Conservation (phyloP, 768 basidiomycete species). For the Psilocybe cyanescens region DNA sequence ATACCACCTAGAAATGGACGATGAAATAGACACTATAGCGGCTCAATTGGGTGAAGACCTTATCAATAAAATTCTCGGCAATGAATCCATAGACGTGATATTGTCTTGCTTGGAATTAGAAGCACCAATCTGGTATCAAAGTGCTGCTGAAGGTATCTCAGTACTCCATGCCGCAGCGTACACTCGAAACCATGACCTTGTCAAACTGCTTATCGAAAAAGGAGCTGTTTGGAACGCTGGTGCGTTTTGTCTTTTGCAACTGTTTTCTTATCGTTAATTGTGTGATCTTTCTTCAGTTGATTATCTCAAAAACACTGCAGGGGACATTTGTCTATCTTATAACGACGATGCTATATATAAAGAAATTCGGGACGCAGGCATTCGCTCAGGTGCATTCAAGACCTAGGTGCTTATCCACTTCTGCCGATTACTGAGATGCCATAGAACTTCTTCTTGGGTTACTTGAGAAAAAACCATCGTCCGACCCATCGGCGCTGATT, state of each 20-base stretch:
- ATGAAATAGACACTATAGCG: slow-evolving; percentile 46
- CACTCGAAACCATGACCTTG: slow-evolving; percentile 63
- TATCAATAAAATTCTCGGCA: slow-evolving; percentile 59
- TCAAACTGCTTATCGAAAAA: slow-evolving; percentile 69
- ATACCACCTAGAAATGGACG: slow-evolving; percentile 7
- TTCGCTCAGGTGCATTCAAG: slow-evolving; percentile 74
- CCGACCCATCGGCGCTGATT: slow-evolving; percentile 35
- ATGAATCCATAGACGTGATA: slow-evolving; percentile 47
- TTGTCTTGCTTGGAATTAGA: slow-evolving; percentile 59
- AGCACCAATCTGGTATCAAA: slow-evolving; percentile 91
- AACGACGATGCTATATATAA: slow-evolving; percentile 78
- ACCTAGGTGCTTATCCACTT: slow-evolving; percentile 10
- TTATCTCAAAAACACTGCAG: slow-evolving; percentile 79
- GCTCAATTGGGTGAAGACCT: slow-evolving; percentile 60
- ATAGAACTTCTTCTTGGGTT: slow-evolving; percentile 74
- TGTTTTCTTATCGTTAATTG: neutral
- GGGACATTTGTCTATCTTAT: slow-evolving; percentile 86
- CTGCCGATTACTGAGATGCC: slow-evolving; percentile 20
- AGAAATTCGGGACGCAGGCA: slow-evolving; percentile 88
- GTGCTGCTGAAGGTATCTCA: slow-evolving; percentile 77
- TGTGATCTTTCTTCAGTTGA: slow-evolving; percentile 55
- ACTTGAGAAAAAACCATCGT: slow-evolving; percentile 51
- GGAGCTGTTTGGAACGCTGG: slow-evolving; percentile 95
- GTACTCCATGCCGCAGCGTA: slow-evolving; percentile 88
- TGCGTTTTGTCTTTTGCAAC: slow-evolving; percentile 27